These are phyloP conservation scores for Globisporangium carolinianum DNA, from an alignment of 352 stramenopile genomes.

Conservation along the genomic window DNA sequence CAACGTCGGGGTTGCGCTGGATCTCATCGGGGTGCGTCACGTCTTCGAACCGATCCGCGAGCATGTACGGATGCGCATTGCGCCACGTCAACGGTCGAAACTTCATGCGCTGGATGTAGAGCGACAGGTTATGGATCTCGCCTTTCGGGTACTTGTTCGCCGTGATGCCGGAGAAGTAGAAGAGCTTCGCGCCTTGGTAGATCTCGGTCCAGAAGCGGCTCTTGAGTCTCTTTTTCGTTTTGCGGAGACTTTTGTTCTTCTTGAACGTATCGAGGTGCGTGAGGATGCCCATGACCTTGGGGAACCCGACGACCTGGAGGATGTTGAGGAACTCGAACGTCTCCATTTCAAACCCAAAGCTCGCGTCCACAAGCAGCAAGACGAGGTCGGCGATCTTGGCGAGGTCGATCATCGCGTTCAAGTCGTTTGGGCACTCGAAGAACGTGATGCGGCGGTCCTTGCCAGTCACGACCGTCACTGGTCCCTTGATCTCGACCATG, in stretches of 20 bases:
- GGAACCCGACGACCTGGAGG: slow-evolving; percentile 90
- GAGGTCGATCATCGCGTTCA: slow-evolving; percentile 93
- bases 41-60: slow-evolving; percentile 97
- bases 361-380: slow-evolving; percentile 98
- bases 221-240: slow-evolving; percentile 98
- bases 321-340: slow-evolving; percentile 99
- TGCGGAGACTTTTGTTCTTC: slow-evolving; percentile 96
- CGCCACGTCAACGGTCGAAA: slow-evolving; percentile 98
- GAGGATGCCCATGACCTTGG: slow-evolving; percentile 97
- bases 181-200: slow-evolving; percentile 93
- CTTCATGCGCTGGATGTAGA: slow-evolving; percentile 98
- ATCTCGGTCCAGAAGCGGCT: slow-evolving; percentile 99
- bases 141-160: slow-evolving; percentile 99
- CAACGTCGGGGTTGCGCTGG: slow-evolving; percentile 88
- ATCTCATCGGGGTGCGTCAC: slow-evolving; percentile 94
- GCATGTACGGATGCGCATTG: slow-evolving; percentile 99
- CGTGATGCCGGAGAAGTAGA: slow-evolving; percentile 96
- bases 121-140: slow-evolving; percentile 96
- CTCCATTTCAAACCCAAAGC: slow-evolving; percentile 99
- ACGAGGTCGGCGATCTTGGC: slow-evolving; percentile 99
- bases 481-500: slow-evolving; percentile 94
- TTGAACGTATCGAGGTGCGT: slow-evolving; percentile 98
- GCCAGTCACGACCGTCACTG: slow-evolving; percentile 97
- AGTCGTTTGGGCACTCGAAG: slow-evolving; percentile 97
- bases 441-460: slow-evolving; percentile 98